Base-by-base conservation (phyloP, 495 filamentous ascomycete species). In the Aspergillus kassunensis region DNA sequence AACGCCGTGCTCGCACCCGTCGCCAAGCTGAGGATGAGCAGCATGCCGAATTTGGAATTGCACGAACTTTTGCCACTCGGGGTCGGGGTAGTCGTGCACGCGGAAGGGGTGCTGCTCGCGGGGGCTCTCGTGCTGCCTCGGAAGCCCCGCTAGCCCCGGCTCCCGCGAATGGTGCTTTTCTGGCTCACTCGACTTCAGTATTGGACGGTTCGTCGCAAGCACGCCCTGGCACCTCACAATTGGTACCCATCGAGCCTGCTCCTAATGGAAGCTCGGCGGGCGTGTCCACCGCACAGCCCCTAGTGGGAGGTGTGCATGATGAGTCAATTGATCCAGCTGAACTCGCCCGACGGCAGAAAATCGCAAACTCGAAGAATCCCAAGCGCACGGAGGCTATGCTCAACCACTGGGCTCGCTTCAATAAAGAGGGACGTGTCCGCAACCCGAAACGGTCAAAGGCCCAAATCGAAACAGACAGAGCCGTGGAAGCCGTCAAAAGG, bases 331-430 rank as follows among this genome's bases (percentile, higher is more conserved):
- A 73, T 33, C 59, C 68, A 13, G 59, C 60, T 2, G 72, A 71
- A 33, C 53, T 68, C 24, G 65, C 62, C 12, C 67, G 68, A 19
- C 63, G 66, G 2, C 54, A 68, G 31, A 70, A 72, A 54, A 73
- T 74, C 34, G 57, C 61, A 35, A 75, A 75, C 45, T 74, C 72
- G 18, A 78, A 77, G 62, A 75, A 78, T 49, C 72, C 75, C 2
- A 73, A 74, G 43, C 65, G 75, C 6, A 73, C 72, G 10, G 69
- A 74, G 47, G 74, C 74, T 10, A 76, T 76, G 75, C 63, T 76
- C 27, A 72, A 76, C 47, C 73, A 76, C 53, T 76, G 73, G 73
- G 66, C 65, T 27, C 65, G 70, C 8, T 76, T 75, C 58, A 73
- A 74, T 47, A 55, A 59, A 12, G 71, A 72, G 44, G 72, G 72